phyloP scores from a whole-genome alignment of 1,284 basidiomycete genomes.

The Cutaneotrichosporon sp. region DNA sequence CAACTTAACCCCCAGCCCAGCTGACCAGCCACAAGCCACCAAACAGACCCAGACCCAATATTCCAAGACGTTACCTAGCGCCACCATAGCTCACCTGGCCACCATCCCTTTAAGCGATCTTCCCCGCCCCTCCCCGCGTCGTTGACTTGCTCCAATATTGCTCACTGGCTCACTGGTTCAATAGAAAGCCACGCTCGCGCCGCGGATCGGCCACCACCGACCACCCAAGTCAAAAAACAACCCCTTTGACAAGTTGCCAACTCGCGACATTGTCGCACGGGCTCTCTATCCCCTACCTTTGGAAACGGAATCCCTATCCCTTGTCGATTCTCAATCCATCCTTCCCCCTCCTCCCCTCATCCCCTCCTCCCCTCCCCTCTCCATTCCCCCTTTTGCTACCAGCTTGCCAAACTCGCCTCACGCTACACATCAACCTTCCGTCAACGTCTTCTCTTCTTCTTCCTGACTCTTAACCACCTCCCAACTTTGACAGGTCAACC shows the following conservation, averaged over 20 bases:
- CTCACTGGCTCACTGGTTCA: too few relatives aligned
- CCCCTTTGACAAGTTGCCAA: background rate
- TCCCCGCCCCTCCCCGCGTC: too few relatives aligned
- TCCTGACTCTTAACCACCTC: constrained; percentile 2
- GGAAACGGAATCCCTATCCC: background rate
- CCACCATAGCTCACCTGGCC: too few relatives aligned
- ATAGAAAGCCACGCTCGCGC: too few relatives aligned
- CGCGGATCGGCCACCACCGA: background rate
- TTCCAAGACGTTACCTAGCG: too few relatives aligned
- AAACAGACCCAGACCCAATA: too few relatives aligned
- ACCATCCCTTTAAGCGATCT: too few relatives aligned
- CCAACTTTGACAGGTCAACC: background rate
- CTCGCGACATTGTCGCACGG: background rate
- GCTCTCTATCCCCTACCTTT: constrained; percentile 1
- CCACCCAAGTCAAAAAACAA: background rate
- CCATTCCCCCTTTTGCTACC: background rate
- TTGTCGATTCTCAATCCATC: background rate
- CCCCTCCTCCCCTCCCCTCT: background rate
- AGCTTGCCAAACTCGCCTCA: too few relatives aligned
- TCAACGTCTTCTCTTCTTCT: background rate
- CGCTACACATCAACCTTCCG: background rate
- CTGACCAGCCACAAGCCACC: too few relatives aligned
- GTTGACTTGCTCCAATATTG: too few relatives aligned
- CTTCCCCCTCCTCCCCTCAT: background rate
- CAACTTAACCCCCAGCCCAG: too few relatives aligned